Evolutionary conservation across 2,329 filamentous ascomycete genomes (phyloP).

Genomic region (Cladosporium austrohemisphaericum): DNA sequence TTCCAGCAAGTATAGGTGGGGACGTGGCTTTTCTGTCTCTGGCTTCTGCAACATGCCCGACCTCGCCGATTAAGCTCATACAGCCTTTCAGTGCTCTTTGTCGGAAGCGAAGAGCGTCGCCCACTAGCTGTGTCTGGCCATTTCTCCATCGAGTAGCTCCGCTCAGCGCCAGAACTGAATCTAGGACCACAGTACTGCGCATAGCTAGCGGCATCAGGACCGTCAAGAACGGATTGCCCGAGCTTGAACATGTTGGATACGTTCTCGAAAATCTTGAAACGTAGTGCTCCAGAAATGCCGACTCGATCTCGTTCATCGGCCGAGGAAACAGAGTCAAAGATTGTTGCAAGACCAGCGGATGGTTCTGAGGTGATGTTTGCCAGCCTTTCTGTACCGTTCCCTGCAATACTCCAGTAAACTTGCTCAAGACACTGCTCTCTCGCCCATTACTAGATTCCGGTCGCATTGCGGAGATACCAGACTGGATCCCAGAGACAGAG

Average conservation of each 20-base stretch:
- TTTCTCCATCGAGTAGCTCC: conserved; percentile 22
- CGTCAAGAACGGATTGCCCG: neutral
- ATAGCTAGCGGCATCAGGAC: neutral
- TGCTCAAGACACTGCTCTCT: no score
- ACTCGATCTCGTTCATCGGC: neutral
- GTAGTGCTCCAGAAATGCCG: neutral
- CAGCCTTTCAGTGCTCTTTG: neutral
- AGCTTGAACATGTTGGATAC: neutral
- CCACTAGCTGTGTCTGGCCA: conserved; percentile 27
- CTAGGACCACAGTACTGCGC: neutral
- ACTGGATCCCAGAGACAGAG: no score
- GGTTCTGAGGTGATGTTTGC: no score
- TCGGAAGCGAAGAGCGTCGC: conserved; percentile 18
- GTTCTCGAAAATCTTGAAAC: neutral
- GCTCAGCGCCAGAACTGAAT: conserved; percentile 14
- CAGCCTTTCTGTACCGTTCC: no score
- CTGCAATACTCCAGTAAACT: no score
- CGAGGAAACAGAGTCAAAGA: neutral
- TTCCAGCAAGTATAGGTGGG: neutral
- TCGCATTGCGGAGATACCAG: no score
- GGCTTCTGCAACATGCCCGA: neutral
- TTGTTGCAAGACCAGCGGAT: neutral
- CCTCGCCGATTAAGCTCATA: neutral
- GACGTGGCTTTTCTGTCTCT: neutral
- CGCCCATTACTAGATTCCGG: no score